Base-by-base conservation (phyloP, 1,284 basidiomycete species). In the Ceratobasidium sp. region DNA sequence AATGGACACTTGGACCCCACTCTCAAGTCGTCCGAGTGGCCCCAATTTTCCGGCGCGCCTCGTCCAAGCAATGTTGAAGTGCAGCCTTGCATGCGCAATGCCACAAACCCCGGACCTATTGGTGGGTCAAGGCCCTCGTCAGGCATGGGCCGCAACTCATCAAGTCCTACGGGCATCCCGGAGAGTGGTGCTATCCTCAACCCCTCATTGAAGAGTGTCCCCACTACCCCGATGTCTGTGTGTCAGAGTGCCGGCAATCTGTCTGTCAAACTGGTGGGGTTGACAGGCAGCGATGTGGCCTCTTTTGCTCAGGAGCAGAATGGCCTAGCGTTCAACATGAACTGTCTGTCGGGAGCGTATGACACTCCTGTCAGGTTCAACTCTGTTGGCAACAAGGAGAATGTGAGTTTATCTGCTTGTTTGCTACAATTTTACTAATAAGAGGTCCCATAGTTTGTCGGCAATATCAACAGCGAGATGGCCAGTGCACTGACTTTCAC, bases 11-110 rank as follows among this genome's bases (percentile, higher is more conserved):
- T 89, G 76, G 90, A 92, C 66, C 84, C 87, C 41, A 88, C 90
- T 23, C 80, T 84, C 18, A 90, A 93, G 83, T 88, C 93, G 0
- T 96, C 96, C 2, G 96, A 98, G 84, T 98, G 97, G 97, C 94
- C 96, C 57, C 94, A 94, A 83, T 98, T 96, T 85, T 88, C 90
- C 71, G 89, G 90, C 74, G 87, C 88, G 66, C 86, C 89, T 76
- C 89, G 91, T 82, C 87, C 86, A 78, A 88, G 90, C 73, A 92
- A 93, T 64, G 86, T 87, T 33, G 82, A 16, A 20, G 55, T 16
- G 18, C 90, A 67, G 83, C 84, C 74, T 85, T 87, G 59, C 89
- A 91, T 77, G 79, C 90, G 92, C 64, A 90, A 87, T 30, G 90
- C 91, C 59, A 93, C 92, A 2, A 93, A 92, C 82, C 92, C 93